phyloP scores from a whole-genome alignment of 2,329 filamentous ascomycete genomes.

The Nemania diffusa region DNA sequence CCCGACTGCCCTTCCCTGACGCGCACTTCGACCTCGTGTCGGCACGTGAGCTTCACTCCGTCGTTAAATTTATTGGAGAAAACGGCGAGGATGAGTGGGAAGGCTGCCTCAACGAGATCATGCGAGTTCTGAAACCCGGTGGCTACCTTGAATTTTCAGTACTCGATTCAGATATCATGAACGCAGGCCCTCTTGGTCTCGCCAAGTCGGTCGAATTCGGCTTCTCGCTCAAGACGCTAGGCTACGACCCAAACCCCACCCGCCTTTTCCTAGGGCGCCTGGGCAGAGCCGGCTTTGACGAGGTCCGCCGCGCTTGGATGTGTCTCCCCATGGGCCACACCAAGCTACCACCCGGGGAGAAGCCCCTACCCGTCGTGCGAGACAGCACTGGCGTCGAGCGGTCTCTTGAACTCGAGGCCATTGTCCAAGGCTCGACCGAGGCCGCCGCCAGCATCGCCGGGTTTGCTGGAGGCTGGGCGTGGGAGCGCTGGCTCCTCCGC shows the following conservation, averaged over 20 bases:
- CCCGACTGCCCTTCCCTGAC: slow-evolving; percentile 84
- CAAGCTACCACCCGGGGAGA: slow-evolving; percentile 54
- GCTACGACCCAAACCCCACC: slow-evolving; percentile 87
- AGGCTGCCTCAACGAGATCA: slow-evolving; percentile 83
- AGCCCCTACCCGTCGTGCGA: slow-evolving; percentile 48
- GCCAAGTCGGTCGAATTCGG: slow-evolving; percentile 92
- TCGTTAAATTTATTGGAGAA: slow-evolving; percentile 78
- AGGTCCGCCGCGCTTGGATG: slow-evolving; percentile 86
- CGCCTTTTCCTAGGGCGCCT: slow-evolving; percentile 83
- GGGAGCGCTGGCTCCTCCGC: slow-evolving; percentile 96
- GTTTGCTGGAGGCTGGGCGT: slow-evolving; percentile 86
- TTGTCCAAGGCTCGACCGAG: slow-evolving; percentile 74
- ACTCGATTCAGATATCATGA: slow-evolving; percentile 89
- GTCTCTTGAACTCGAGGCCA: slow-evolving; percentile 68
- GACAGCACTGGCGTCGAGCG: slow-evolving; percentile 53
- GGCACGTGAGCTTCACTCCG: slow-evolving; percentile 83
- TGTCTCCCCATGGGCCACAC: slow-evolving; percentile 80
- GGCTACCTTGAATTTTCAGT: slow-evolving; percentile 92
- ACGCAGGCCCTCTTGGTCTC: slow-evolving; percentile 80
- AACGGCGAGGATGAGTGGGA: slow-evolving; percentile 87
- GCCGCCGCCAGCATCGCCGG: slow-evolving; percentile 81
- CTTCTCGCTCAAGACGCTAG: slow-evolving; percentile 86
- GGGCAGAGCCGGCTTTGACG: slow-evolving; percentile 78
- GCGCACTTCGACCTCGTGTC: slow-evolving; percentile 92
- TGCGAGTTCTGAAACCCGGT: slow-evolving; percentile 90